phyloP scores from a whole-genome alignment of 139 green algal species.

The Micromonas commoda region DNA sequence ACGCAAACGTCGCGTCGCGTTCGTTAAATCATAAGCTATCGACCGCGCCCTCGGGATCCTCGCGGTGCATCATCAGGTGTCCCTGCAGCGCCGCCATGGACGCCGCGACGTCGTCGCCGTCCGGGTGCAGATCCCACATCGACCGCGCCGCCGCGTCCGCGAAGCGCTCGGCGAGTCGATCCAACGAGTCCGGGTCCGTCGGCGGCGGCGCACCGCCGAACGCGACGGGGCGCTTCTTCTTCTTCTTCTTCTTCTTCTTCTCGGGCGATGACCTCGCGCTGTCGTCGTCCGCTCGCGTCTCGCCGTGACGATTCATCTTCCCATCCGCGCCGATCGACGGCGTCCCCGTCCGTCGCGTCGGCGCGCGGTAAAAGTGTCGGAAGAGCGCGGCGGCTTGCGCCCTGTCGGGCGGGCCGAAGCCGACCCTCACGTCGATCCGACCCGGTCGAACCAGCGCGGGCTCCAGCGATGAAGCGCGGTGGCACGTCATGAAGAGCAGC shows the following conservation, averaged over 20 bases:
- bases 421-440: not conserved
- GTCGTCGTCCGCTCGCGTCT: too few relatives aligned
- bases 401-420: not conserved
- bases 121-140: too few relatives aligned
- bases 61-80: not conserved
- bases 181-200: not conserved
- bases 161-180: not conserved
- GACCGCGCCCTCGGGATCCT: not conserved
- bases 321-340: not conserved
- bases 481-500: constrained; percentile 3
- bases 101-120: not conserved
- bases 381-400: not conserved
- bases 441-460: constrained; percentile 9
- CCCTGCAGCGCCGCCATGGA: not conserved
- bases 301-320: too few relatives aligned
- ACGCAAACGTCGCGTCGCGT: too few relatives aligned
- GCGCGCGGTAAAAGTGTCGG: not conserved
- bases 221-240: not conserved
- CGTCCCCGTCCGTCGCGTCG: not conserved
- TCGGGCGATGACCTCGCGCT: too few relatives aligned
- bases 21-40: too few relatives aligned
- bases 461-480: not conserved
- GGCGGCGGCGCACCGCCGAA: not conserved
- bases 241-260: not conserved
- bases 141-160: not conserved